These are phyloP conservation scores for Diaporthe citrichinensis DNA, from an alignment of 2,329 filamentous ascomycete genomes.

Conservation along the genomic window DNA sequence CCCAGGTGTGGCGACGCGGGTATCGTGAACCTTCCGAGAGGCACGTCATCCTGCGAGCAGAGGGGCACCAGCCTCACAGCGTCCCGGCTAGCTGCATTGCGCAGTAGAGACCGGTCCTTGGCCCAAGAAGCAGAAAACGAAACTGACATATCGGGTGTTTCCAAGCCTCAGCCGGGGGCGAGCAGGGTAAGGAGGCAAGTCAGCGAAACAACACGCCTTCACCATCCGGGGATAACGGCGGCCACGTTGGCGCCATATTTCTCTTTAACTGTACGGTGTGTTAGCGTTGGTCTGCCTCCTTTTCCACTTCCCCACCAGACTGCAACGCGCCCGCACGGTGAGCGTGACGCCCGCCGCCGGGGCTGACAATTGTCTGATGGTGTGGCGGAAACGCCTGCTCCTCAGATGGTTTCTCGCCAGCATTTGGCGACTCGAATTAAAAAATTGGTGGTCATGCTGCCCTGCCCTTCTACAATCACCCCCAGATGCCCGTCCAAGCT, in stretches of 20 bases:
- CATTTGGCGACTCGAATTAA: not conserved
- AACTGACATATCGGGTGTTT: constrained; percentile 11
- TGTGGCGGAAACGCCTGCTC: constrained; percentile 19
- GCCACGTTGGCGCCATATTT: not conserved
- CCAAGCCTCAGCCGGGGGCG: not conserved
- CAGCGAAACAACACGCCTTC: not conserved
- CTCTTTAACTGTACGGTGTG: not conserved
- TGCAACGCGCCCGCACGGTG: constrained; percentile 28
- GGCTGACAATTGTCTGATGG: constrained; percentile 21
- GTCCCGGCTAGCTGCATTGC: constrained; percentile 16
- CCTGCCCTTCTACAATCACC: constrained; percentile 32
- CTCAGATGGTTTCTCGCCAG: not conserved
- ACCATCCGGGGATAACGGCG: not conserved
- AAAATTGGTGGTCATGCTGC: constrained; percentile 35
- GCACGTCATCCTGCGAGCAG: constrained; percentile 31
- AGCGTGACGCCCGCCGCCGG: constrained; percentile 4
- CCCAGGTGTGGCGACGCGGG: constrained; percentile 27
- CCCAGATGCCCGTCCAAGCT: constrained; percentile 28
- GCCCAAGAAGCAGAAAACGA: not conserved
- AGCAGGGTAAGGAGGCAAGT: not conserved
- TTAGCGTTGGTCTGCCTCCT: constrained; percentile 15
- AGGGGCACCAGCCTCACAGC: constrained; percentile 18
- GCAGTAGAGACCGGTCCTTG: not conserved
- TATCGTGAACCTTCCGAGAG: constrained; percentile 6
- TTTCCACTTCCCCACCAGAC: constrained; percentile 26